Evolutionary conservation across 176 grass and related monocot species (phyloP).

Genomic region (Oryza australiensis): DNA sequence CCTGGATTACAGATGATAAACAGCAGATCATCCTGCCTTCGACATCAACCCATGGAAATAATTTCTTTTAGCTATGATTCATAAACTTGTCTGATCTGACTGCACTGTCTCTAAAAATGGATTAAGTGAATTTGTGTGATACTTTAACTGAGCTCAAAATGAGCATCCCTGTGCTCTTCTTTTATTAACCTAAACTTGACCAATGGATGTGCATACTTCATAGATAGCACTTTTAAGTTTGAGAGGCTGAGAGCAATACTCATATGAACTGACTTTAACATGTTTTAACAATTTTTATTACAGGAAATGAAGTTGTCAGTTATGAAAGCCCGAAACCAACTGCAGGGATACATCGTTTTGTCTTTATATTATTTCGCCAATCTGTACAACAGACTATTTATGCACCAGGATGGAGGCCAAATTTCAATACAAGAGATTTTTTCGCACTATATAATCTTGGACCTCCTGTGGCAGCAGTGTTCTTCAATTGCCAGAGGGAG

Average conservation of each 20-base stretch:
- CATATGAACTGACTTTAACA: slow-evolving; percentile 31
- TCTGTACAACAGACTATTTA: slow-evolving; percentile 70
- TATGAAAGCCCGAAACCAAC: slow-evolving; percentile 95
- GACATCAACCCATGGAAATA: slow-evolving; percentile 27
- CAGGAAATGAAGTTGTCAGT: slow-evolving; percentile 87
- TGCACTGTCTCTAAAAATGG: neutral
- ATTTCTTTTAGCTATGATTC: slow-evolving; percentile 9
- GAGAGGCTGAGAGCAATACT: slow-evolving; percentile 3
- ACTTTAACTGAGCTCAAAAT: slow-evolving; percentile 10
- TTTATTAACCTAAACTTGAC: neutral
- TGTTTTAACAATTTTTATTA: slow-evolving; percentile 36
- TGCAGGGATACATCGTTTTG: slow-evolving; percentile 92
- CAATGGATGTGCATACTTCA: neutral
- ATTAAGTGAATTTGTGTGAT: neutral
- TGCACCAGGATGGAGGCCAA: slow-evolving; percentile 85
- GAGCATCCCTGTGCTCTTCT: neutral
- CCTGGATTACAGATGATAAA: slow-evolving; percentile 12
- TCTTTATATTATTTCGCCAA: slow-evolving; percentile 91
- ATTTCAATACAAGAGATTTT: slow-evolving; percentile 97
- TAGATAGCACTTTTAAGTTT: neutral
- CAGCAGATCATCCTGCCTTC: neutral
- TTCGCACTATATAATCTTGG: slow-evolving; percentile 82
- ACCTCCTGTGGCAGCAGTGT: slow-evolving; percentile 62
- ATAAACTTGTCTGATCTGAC: neutral
- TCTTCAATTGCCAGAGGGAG: slow-evolving; percentile 97